Conservation (phyloP, 192 early-diverging fungal genomes). For the Coemansia sp. region DNA sequence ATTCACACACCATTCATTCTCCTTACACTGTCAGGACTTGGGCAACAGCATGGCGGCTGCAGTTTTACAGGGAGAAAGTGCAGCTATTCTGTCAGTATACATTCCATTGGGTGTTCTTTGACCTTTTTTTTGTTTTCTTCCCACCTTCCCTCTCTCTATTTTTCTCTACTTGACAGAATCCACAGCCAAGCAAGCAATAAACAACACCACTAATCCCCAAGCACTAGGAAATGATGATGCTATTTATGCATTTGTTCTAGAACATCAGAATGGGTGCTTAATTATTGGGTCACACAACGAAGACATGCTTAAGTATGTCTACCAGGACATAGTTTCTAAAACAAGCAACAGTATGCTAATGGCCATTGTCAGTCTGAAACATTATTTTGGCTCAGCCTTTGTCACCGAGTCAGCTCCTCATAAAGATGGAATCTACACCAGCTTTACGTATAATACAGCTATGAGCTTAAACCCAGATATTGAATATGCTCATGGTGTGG, state of each 20-base stretch:
- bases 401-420: background rate
- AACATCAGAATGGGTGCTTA: background rate
- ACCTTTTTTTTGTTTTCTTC: background rate
- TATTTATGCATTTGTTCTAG: background rate
- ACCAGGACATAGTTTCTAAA: background rate
- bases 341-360: background rate
- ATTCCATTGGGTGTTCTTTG: too few species aligned
- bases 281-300: background rate
- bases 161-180: background rate
- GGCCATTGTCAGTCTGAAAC: background rate
- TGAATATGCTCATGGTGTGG: background rate
- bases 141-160: background rate
- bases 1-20: too few species aligned
- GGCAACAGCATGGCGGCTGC: background rate
- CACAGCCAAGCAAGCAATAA: background rate
- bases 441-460: background rate
- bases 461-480: background rate
- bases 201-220: background rate
- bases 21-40: background rate
- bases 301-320: background rate
- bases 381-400: background rate
- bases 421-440: background rate
- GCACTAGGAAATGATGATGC: background rate
- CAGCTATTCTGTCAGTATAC: background rate
- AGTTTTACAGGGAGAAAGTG: background rate